Evolutionary conservation across 176 grass and related monocot species (phyloP), one percentile per base, ranked within the genome.

Genomic region (Chloris gayana): DNA sequence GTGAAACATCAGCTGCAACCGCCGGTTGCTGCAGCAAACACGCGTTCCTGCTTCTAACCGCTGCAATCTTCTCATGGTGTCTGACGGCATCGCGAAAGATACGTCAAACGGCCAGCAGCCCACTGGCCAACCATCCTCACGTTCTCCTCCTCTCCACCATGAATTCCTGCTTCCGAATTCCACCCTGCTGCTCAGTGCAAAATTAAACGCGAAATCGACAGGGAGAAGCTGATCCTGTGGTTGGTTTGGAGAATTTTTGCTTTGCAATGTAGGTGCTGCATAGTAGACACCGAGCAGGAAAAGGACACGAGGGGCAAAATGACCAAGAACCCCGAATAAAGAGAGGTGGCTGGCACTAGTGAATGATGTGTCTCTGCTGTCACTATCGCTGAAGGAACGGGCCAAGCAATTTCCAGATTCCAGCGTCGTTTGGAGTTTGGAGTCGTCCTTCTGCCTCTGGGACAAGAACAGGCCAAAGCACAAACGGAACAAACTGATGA

Each of bases 401-500:
- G 46, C 25, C 81, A 57, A 56, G 31, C 18, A 63, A 22, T 51
- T 49, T 50, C 24, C 26, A 57, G 46, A 67, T 76, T 76, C 82
- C 82, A 30, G 31, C 77, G 64, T 67, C 73, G 66, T 72, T 58
- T 38, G 15, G 34, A 76, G 57, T 73, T 65, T 39, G 21, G 34
- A 76, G 18, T 67, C 67, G 60, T 83, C 44, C 29, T 84, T 29
- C 18, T 75, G 18, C 47, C 32, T 70, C 72, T 21, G 12, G 41
- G 68, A 49, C 61, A 85, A 66, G 76, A 62, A 85, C 60, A 82
- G 1, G 67, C 73, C 87, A 82, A 85, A 46, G 14, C 56, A 71
- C 15, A 78, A 50, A 81, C 57, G 34, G 47, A 77, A 66, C 71
- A 85, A 61, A 31, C 64, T 14, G 18, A 75, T 14, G 24, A 80